Conservation (phyloP, 306 rosid species). For the Ammopiptanthus mongolicus region DNA sequence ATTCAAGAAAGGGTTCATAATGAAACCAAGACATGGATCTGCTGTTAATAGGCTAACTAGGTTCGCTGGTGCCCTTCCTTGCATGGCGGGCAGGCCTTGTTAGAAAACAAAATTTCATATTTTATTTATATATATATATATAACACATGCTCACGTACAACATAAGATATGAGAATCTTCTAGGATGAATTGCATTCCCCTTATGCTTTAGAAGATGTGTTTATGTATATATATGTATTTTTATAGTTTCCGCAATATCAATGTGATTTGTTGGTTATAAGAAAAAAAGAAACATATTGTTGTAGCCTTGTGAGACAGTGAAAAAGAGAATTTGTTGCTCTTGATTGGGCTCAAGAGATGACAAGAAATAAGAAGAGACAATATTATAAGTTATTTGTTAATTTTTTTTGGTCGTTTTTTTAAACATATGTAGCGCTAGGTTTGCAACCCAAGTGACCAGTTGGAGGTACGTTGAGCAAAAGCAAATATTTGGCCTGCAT, state of each 20-base stretch:
- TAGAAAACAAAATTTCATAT: too few species aligned
- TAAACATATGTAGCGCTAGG: too few species aligned
- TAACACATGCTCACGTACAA: neutral
- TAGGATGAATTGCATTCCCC: neutral
- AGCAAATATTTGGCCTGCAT: too few species aligned
- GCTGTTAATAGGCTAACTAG: constrained; percentile 37
- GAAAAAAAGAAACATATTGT: neutral
- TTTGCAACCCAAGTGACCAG: too few species aligned
- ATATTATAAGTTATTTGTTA: neutral
- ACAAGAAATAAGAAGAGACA: neutral
- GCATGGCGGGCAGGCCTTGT: constrained; percentile 9
- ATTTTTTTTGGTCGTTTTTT: neutral
- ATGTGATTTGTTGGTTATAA: neutral
- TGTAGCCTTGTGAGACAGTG: neutral
- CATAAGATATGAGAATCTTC: neutral
- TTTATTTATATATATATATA: neutral
- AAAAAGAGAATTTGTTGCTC: neutral
- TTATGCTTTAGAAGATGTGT: neutral
- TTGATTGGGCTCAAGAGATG: neutral
- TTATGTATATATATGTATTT: neutral
- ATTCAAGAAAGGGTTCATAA: constrained; percentile 12
- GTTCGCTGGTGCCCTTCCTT: constrained; percentile 39
- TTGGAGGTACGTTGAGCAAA: too few species aligned
- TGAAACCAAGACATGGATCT: constrained; percentile 45
- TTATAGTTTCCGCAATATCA: too few species aligned